Percentiles rank a stretch among this genome's conserved stretches.
Evolutionary conservation across 2,329 filamentous ascomycete species (phyloP).

Genomic region (Ciborinia camelliae): DNA sequence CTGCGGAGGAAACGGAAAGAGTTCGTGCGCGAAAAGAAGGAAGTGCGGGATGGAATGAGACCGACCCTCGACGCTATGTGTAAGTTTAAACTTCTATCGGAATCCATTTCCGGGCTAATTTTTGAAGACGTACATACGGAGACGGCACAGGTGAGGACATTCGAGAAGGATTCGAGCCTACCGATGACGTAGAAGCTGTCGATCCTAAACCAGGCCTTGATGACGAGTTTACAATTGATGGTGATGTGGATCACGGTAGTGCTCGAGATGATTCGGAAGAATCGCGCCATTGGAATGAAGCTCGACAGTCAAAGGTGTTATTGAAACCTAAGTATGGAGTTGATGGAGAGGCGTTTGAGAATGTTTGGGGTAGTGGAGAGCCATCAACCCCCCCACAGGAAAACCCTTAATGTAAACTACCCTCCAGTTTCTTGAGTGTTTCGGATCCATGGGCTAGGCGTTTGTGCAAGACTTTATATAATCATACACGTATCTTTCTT

Average conservation of each 20-base stretch:
- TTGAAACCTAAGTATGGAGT: constrained; percentile 38
- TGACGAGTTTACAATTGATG: constrained; percentile 29
- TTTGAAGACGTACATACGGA: constrained; percentile 46
- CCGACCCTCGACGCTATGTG: constrained; percentile 53
- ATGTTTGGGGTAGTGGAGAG: constrained; percentile 37
- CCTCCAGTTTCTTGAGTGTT: background rate
- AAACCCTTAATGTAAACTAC: constrained; percentile 34
- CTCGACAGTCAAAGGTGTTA: constrained; percentile 26
- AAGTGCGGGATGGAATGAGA: constrained; percentile 57
- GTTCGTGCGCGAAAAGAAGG: constrained; percentile 61
- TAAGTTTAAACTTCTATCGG: constrained; percentile 37
- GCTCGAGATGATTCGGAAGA: constrained; percentile 41
- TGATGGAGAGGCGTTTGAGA: constrained; percentile 38
- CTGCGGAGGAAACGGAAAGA: constrained; percentile 59
- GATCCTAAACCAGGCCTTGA: constrained; percentile 42
- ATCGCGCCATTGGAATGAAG: constrained; percentile 43
- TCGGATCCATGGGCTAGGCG: background rate
- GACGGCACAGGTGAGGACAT: constrained; percentile 48
- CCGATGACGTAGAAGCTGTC: constrained; percentile 43
- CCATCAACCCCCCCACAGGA: constrained; percentile 31
- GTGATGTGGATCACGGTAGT: constrained; percentile 36
- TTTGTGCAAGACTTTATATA: background rate
- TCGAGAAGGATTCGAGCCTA: constrained; percentile 51
- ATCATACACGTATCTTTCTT: background rate
- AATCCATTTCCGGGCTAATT: constrained; percentile 9